Evolutionary conservation across 1,284 basidiomycete genomes (phyloP).

Genomic region (Porodaedalea pini): DNA sequence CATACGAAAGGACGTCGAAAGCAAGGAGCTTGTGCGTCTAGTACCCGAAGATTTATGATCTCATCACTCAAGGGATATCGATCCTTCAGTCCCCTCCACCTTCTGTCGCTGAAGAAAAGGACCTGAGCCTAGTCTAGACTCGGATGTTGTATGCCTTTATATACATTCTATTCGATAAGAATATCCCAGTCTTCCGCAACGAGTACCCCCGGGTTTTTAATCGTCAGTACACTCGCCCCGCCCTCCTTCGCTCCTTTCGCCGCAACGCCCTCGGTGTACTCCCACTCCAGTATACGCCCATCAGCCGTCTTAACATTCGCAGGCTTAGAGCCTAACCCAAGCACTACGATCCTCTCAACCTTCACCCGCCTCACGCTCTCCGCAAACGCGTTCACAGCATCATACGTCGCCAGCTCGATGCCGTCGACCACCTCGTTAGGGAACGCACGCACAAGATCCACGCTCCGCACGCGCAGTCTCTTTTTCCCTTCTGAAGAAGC

Average conservation of each 20-base stretch:
- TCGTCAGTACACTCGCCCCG: conserved; percentile 57
- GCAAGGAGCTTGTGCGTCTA: no score
- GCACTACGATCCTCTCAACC: conserved; percentile 77
- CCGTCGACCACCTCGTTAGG: conserved; percentile 49
- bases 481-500: conserved; percentile 46
- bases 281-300: conserved; percentile 53
- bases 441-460: conserved; percentile 47
- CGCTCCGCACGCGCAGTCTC: conserved; percentile 50
- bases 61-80: no score
- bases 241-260: conserved; percentile 54
- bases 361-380: conserved; percentile 62
- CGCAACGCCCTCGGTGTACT: conserved; percentile 48
- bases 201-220: conserved; percentile 77
- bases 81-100: no score
- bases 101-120: no score
- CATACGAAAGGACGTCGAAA: no score
- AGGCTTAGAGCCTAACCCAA: conserved; percentile 67
- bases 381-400: conserved; percentile 65
- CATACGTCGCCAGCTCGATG: conserved; percentile 43
- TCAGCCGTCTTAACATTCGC: conserved; percentile 53
- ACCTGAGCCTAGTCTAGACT: no score
- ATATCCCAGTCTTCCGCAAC: conserved; percentile 74
- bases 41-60: no score
- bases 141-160: background rate
- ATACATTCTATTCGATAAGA: conserved; percentile 29